phyloP scores from a whole-genome alignment of 2,329 filamentous ascomycete genomes.

The Aspergillus ibericus region DNA sequence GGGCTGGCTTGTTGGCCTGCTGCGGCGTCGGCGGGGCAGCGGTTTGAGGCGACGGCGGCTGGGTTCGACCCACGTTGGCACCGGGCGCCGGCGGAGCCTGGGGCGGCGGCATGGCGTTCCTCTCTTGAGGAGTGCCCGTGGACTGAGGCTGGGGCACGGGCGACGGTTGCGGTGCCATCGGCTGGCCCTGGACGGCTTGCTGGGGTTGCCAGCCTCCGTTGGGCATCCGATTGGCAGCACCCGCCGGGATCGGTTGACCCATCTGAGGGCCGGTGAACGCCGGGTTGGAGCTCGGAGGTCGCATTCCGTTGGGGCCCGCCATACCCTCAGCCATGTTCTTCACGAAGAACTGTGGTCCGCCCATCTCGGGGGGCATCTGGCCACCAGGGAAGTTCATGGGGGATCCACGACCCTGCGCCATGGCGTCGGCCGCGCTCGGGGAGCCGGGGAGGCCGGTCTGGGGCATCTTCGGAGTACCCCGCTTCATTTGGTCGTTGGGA shows the following conservation, averaged over 20 bases:
- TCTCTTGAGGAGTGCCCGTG: conserved; percentile 59
- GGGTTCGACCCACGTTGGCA: conserved; percentile 41
- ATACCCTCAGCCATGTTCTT: conserved; percentile 47
- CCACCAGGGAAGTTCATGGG: conserved; percentile 57
- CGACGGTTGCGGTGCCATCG: conserved; percentile 50
- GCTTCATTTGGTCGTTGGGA: conserved; percentile 62
- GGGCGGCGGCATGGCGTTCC: conserved; percentile 54
- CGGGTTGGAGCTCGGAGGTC: conserved; percentile 57
- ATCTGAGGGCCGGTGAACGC: conserved; percentile 44
- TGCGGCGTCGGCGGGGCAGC: conserved; percentile 62
- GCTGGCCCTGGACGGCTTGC: conserved; percentile 40
- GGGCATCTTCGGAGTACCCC: conserved; percentile 61
- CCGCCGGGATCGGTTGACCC: conserved; percentile 46
- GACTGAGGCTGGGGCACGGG: conserved; percentile 46
- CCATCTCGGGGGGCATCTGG: conserved; percentile 53
- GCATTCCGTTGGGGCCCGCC: conserved; percentile 55
- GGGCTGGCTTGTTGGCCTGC: conserved; percentile 58
- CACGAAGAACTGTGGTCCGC: conserved; percentile 43
- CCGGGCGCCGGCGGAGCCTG: conserved; percentile 45
- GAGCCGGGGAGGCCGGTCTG: conserved; percentile 58
- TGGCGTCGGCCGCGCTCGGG: conserved; percentile 57
- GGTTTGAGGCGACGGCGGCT: conserved; percentile 47
- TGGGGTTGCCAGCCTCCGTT: conserved; percentile 44
- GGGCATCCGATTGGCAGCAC: conserved; percentile 40
- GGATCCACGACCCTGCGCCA: conserved; percentile 59